Percentiles rank a stretch among this genome's conserved stretches.
phyloP scores from a whole-genome alignment of 2,329 filamentous ascomycete genomes.

The Pezicula radicicola region DNA sequence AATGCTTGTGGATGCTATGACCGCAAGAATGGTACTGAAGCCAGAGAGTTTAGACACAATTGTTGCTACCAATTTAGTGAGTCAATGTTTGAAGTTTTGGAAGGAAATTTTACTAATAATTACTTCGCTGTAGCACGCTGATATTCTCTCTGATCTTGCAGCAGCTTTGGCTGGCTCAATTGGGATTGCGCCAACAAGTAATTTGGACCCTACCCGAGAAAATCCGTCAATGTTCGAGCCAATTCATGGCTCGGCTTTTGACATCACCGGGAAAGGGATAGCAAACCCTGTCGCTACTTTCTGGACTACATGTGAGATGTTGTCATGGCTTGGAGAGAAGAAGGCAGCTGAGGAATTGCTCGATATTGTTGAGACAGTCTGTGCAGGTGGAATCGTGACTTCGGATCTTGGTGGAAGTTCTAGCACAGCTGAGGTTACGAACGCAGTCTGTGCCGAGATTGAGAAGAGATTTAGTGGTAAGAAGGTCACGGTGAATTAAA shows the following conservation, averaged over 20 bases:
- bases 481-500: not conserved
- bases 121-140: slow-evolving; percentile 37
- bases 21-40: slow-evolving; percentile 50
- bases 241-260: slow-evolving; percentile 54
- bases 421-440: slow-evolving; percentile 6
- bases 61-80: slow-evolving; percentile 53
- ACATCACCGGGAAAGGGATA: slow-evolving; percentile 28
- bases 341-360: slow-evolving; percentile 45
- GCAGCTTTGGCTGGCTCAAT: slow-evolving; percentile 67
- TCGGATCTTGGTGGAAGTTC: slow-evolving; percentile 40
- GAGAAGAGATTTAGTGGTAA: not conserved
- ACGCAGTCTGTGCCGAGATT: slow-evolving; percentile 10
- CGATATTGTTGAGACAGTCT: slow-evolving; percentile 48
- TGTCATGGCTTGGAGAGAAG: slow-evolving; percentile 51
- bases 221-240: slow-evolving; percentile 57
- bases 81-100: not conserved
- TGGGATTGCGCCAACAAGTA: slow-evolving; percentile 66
- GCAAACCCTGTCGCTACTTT: slow-evolving; percentile 54
- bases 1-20: slow-evolving; percentile 56
- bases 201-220: slow-evolving; percentile 57
- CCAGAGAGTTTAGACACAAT: slow-evolving; percentile 56
- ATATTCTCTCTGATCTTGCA: slow-evolving; percentile 67
- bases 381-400: slow-evolving; percentile 46
- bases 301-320: slow-evolving; percentile 52
- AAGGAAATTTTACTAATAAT: not conserved